phyloP scores from a whole-genome alignment of 148 eudicot genomes.

The Silene uniflora region DNA sequence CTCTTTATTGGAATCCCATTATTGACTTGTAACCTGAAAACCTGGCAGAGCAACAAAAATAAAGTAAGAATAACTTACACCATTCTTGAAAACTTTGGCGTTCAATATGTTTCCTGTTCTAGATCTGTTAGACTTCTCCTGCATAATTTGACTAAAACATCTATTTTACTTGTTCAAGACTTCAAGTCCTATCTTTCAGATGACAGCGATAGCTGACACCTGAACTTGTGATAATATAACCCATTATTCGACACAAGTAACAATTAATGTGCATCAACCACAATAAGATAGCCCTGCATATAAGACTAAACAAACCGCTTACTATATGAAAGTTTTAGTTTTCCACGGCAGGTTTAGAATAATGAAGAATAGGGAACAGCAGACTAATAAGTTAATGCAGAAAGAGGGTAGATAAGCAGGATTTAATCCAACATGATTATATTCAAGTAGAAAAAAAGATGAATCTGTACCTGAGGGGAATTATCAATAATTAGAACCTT shows the following conservation, averaged over 20 bases:
- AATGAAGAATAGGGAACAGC: background rate
- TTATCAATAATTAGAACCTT: constrained; percentile 91
- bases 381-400: background rate
- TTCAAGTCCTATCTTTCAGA: background rate
- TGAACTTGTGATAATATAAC: background rate
- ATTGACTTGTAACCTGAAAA: constrained; percentile 91
- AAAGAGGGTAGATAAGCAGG: background rate
- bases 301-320: background rate
- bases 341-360: background rate
- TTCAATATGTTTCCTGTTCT: background rate
- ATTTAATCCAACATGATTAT: background rate
- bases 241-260: background rate
- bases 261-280: background rate
- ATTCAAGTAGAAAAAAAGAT: background rate
- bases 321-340: background rate
- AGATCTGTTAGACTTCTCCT: background rate
- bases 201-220: background rate
- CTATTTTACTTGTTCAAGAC: background rate
- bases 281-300: background rate
- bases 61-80: constrained; percentile 9
- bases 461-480: constrained; percentile 74
- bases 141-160: background rate
- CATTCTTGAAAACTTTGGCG: background rate
- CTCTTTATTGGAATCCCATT: constrained; percentile 98
- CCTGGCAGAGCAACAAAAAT: constrained; percentile 52